phyloP scores from a whole-genome alignment of 164 flowering plant genomes.

The Vitis rupestris region DNA sequence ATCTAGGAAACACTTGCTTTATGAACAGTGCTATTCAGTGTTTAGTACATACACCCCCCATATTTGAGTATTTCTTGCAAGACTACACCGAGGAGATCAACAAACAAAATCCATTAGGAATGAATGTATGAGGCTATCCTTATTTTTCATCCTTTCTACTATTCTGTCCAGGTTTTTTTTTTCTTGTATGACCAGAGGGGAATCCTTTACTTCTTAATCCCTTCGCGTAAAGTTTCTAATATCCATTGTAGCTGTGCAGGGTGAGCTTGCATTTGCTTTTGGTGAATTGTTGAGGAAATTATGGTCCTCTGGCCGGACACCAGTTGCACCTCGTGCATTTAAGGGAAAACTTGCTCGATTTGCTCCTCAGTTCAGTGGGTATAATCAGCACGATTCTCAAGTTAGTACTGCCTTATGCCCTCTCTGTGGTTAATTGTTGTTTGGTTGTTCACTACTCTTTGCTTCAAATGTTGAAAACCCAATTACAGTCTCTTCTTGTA shows the following conservation, averaged over 20 bases:
- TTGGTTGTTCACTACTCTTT: too few relatives aligned
- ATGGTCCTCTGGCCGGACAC: constrained; percentile 80
- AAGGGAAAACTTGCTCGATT: constrained; percentile 91
- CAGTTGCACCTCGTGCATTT: constrained; percentile 91
- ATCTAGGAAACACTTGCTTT: constrained; percentile 97
- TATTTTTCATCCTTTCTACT: not conserved
- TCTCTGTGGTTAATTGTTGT: not conserved
- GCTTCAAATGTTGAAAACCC: too few relatives aligned
- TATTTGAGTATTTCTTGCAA: constrained; percentile 80
- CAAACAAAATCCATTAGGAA: constrained; percentile 81
- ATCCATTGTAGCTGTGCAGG: constrained; percentile 52
- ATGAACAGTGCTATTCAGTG: constrained; percentile 98
- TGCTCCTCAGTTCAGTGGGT: constrained; percentile 99
- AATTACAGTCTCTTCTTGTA: too few relatives aligned
- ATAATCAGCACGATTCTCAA: constrained; percentile 98
- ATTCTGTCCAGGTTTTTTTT: not conserved
- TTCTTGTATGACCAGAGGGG: not conserved
- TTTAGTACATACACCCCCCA: constrained; percentile 84
- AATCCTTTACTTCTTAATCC: not conserved
- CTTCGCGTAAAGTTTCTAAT: constrained; percentile 15
- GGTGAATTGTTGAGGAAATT: constrained; percentile 92
- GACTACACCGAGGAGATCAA: constrained; percentile 87
- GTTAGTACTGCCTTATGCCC: constrained; percentile 37
- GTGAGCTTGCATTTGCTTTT: constrained; percentile 97
- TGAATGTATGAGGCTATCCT: constrained; percentile 59